Conservation (phyloP, 805 yeast genomes). For the Scheffersomyces amazonensis region DNA sequence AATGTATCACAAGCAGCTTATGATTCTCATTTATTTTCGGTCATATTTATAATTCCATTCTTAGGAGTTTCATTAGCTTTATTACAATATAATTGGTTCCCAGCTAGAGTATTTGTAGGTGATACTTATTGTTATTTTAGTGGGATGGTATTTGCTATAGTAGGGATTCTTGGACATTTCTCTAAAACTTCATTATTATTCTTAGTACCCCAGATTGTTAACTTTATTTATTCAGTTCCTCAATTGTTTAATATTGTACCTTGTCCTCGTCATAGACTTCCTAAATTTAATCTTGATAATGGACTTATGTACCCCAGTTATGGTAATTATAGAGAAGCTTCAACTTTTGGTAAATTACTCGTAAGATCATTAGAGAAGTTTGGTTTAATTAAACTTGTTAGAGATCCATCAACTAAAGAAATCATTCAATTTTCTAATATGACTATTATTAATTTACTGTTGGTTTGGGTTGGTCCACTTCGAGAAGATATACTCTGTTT, state of each 20-base stretch:
- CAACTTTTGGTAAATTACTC: slow-evolving; percentile 11
- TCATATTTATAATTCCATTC: slow-evolving; percentile 79
- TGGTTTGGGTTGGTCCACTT: slow-evolving; percentile 89
- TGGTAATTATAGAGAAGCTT: slow-evolving; percentile 31
- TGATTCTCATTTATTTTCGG: slow-evolving; percentile 80
- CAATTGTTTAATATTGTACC: slow-evolving; percentile 84
- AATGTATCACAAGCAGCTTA: slow-evolving; percentile 50
- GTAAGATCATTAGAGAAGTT: slow-evolving; percentile 42
- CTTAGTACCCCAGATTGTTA: slow-evolving; percentile 87
- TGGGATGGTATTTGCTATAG: slow-evolving; percentile 98
- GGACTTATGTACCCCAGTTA: slow-evolving; percentile 70
- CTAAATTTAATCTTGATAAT: slow-evolving; percentile 64
- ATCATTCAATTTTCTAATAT: slow-evolving; percentile 64
- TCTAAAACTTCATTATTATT: slow-evolving; percentile 86
- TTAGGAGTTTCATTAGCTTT: slow-evolving; percentile 80
- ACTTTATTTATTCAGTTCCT: slow-evolving; percentile 88
- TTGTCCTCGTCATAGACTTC: slow-evolving; percentile 95
- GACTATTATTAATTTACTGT: slow-evolving; percentile 79
- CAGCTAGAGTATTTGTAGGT: slow-evolving; percentile 93
- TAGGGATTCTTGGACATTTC: slow-evolving; percentile 93
- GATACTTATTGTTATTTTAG: slow-evolving; percentile 97
- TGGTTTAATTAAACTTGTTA: slow-evolving; percentile 41
- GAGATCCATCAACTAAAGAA: slow-evolving; percentile 14
- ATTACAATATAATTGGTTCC: slow-evolving; percentile 81
- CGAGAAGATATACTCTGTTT: slow-evolving; percentile 76